These are phyloP conservation scores for Canavalia gladiata DNA, from an alignment of 306 rosid species.

Conservation along the genomic window DNA sequence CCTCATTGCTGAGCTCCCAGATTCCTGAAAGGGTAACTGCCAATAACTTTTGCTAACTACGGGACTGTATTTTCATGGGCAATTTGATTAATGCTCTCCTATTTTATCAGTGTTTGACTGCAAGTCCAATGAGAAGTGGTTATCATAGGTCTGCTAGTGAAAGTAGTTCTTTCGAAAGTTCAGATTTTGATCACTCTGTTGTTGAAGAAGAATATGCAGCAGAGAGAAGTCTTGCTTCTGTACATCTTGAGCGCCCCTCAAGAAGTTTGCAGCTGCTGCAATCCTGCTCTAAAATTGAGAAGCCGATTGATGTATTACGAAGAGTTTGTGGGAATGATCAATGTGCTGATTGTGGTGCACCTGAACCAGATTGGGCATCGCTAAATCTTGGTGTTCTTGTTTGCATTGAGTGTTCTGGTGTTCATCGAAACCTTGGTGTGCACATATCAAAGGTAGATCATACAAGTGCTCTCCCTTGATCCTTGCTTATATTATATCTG, in stretches of 20 bases:
- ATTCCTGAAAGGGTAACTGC: constrained; percentile 91
- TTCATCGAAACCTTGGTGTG: constrained; percentile 99
- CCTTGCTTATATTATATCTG: constrained; percentile 29
- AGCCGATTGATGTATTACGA: constrained; percentile 90
- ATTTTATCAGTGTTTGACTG: constrained; percentile 74
- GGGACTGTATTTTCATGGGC: constrained; percentile 38
- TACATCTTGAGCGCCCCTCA: constrained; percentile 74
- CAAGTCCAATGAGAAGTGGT: constrained; percentile 96
- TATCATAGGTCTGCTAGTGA: constrained; percentile 94
- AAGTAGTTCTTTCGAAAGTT: constrained; percentile 98
- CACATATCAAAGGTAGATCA: constrained; percentile 92
- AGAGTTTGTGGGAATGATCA: constrained; percentile 91
- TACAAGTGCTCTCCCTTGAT: constrained; percentile 36
- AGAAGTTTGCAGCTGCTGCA: constrained; percentile 84
- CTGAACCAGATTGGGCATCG: constrained; percentile 99
- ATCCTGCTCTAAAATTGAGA: constrained; percentile 77
- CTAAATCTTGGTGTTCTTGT: constrained; percentile 98
- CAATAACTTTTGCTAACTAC: constrained; percentile 29
- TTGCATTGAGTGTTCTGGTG: constrained; percentile 99
- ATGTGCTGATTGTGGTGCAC: constrained; percentile 97
- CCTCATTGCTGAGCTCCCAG: constrained; percentile 97
- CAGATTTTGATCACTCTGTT: constrained; percentile 88
- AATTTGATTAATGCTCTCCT: constrained; percentile 43
- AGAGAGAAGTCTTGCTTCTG: constrained; percentile 70
- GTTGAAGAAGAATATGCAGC: constrained; percentile 83